Base-by-base conservation (phyloP, 257 asterid species). In the Ocimum tenuiflorum region DNA sequence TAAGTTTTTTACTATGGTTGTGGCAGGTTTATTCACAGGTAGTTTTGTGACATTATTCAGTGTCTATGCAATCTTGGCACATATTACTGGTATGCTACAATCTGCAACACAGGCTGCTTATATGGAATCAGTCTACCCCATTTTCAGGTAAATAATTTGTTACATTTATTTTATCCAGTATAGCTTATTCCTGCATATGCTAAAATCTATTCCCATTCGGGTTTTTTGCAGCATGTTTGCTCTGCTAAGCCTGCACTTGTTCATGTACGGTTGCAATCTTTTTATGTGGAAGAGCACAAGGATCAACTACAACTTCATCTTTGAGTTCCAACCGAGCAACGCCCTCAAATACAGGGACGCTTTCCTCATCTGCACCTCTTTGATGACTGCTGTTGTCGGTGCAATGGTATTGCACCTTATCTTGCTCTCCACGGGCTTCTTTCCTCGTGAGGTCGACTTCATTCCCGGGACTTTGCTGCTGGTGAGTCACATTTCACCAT, bases 181-280 rank as follows among this genome's bases (percentile, higher is more conserved):
- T 15, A 48, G 13, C n/a, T 65, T 67, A 22, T 69, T 17, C 22
- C 48, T 14, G 9, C 6, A 51, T 51, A 8, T 55, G 23, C 45
- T 31, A 14, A 18, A 10, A 19, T 47, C 22, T 10, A 11, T 14
- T 19, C 2, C 43, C 10, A 10, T 20, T 62, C 15, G n/a, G 19
- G 9, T 6, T 15, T 1, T 33, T 8, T 77, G 94, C 91, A 94
- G 99, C 91, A 86, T 83, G 87, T 90, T 94, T 78, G 96, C 99
- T 27, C 73, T 94, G 80, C 79, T 90, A 41, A 94, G 99, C 84
- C 75, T 94, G 85, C 96, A 94, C 71, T 73, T 94, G 62, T 94
- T 90, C 77, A 77, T 94, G 97, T 94, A 94, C 33, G 99, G 99
- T 11, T 90, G 97, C 73, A 88, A 94, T 61, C 72, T 94, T 24